Base-by-base conservation (phyloP, 768 basidiomycete species). In the Daedaleopsis nitida region DNA sequence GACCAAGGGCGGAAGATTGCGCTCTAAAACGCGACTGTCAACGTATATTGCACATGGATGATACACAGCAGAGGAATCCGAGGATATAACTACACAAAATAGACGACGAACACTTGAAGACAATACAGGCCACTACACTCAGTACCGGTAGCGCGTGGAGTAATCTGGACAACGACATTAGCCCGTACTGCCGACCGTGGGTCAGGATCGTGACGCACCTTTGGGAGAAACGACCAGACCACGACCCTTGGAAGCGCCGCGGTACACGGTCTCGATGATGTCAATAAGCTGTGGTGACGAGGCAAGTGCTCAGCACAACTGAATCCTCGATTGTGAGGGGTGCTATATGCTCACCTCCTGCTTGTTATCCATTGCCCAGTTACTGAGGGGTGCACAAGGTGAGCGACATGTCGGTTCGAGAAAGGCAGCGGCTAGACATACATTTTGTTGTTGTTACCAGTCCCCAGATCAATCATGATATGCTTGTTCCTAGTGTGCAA, bases 401-500 rank as follows among this genome's bases (percentile, higher is more conserved):
- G 11, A 39, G 59, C 64, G 32, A 63, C 51, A 14, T 32, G 13
- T 43, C 19, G 27, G 47, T 49, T 7, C 45, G 45, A 52, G 48
- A 13, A 35, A 21, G 13, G 27, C 27, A 32, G 27, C n/a, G 27
- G 7, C 43, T 43, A 21, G 6, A 80, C 93, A 65, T 59, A 96
- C 95, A 97, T 97, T 80, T 98, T 98, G 78, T 98, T 98, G 77
- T 98, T 98, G 76, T 98, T 97, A 81, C 96, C 96, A 52, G 96
- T 98, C n/a, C 95, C 96, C 66, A 98, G 78, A 85, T 98, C 97
- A 70, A 99, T 98, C 96, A 98, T 98, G 77, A 98, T 98, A 73
- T 98, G 97, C 73, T 98, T 97, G 75, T 96, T 96, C 45, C 96
- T 96, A 68, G 59, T 54, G 65, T 67, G 63, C 55, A 24, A 17